Percentiles rank a stretch among this genome's conserved stretches.
Evolutionary conservation across 371 early-diverging fungal genomes (phyloP).

Genomic region (Coemansia sp.): DNA sequence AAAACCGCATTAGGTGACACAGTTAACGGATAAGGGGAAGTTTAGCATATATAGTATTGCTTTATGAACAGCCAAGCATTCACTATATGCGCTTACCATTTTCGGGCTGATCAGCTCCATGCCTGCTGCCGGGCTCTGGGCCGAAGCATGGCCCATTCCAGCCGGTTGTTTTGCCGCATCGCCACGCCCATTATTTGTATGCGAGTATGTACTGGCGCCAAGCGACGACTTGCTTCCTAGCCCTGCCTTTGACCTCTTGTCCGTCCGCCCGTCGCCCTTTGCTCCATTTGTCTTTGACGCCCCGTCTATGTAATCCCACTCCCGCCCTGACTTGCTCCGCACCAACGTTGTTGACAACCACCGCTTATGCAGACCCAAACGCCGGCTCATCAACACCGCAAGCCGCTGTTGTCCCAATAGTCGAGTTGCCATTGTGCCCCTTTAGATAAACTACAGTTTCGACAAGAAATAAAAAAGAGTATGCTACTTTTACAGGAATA

Average conservation of each 20-base stretch:
- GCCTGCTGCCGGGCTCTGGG: slow-evolving; percentile 10
- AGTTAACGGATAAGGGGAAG: not conserved
- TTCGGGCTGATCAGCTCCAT: slow-evolving; percentile 45
- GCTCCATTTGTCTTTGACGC: not conserved
- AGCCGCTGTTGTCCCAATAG: slow-evolving; percentile 22
- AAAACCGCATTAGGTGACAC: not conserved
- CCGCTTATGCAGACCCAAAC: not conserved
- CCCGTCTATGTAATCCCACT: slow-evolving; percentile 49
- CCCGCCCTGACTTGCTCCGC: slow-evolving; percentile 32
- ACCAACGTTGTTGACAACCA: slow-evolving; percentile 7
- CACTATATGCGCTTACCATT: slow-evolving; percentile 22
- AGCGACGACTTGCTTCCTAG: not conserved
- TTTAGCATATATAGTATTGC: too few species aligned
- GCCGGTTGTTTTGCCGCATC: slow-evolving; percentile 5
- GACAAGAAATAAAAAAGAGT: not conserved
- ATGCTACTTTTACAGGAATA: not conserved
- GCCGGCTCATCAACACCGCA: not conserved
- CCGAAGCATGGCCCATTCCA: not conserved
- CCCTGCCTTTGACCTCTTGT: not conserved
- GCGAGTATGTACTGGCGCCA: slow-evolving; percentile 2
- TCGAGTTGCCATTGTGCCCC: slow-evolving; percentile 23
- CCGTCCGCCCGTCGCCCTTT: not conserved
- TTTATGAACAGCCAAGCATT: not conserved
- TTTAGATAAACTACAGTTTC: not conserved
- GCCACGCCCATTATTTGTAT: not conserved